Evolutionary conservation across 2,329 filamentous ascomycete genomes (phyloP), one percentile per base, ranked within the genome.

Genomic region (Stemphylium vesicarium): DNA sequence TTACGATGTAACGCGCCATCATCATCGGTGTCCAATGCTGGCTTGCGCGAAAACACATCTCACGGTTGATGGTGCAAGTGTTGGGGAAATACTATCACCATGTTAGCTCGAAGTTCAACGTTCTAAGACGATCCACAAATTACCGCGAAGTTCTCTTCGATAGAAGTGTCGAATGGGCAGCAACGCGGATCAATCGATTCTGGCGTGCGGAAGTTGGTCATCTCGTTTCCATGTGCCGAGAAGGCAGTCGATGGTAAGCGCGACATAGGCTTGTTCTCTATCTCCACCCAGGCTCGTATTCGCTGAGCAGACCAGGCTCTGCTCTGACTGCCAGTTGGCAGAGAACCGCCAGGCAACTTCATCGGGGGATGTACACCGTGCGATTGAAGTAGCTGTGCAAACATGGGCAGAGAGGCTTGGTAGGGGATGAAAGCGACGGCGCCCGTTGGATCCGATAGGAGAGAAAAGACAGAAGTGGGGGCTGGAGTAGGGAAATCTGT

Each of bases 91-190:
- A 57, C 42, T 24, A 8, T 24, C 22, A 2, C 22, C 22, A 7
- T 24, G 22, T 24, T 24, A 24, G 22, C 22, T 24, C 6, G 5
- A 24, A 2, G 6, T 24, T 24, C 6, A 3, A 6, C 22, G 22
- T 24, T 6, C 4, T 24, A 24, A 24, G 22, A 7, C 6, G 4
- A 2, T 24, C 2, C 4, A 6, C 22, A 24, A 7, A 3, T 24
- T 24, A 24, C 22, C 22, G 53, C 54, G 4, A 57, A 42, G 22
- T 45, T 57, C 45, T 54, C 50, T 16, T 54, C 55, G 10, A 56
- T 31, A 5, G 47, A 51, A 3, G 42, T 47, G 7, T 40, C 35
- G 29, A 56, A 56, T 16, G 53, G 53, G 33, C 53, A 56, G 13
- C 9, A n/a, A 2, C 41, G 42, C 12, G 43, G 42, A 26, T 56